phyloP scores from a whole-genome alignment of 208 protist species.

The Leishmania lainsoni region DNA sequence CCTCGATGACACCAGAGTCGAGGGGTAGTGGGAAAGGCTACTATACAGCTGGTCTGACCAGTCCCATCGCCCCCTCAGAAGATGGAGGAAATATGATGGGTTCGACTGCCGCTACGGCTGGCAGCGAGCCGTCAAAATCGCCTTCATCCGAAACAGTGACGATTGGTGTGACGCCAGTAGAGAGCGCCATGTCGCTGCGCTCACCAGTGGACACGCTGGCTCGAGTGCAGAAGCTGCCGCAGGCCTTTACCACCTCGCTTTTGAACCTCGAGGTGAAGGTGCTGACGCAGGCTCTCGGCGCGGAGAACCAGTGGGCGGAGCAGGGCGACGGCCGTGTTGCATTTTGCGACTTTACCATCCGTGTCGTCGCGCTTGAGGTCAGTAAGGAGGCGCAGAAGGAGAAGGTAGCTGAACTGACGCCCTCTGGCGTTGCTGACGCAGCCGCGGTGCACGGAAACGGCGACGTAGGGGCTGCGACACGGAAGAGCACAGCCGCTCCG shows the following conservation, averaged over 20 bases:
- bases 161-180: not conserved
- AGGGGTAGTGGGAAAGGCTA: not conserved
- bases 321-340: slow-evolving; percentile 61
- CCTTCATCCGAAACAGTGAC: not conserved
- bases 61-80: not conserved
- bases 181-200: not conserved
- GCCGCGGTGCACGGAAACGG: not conserved
- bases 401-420: not conserved
- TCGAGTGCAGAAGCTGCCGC: not conserved
- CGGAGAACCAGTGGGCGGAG: slow-evolving; percentile 75
- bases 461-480: not conserved
- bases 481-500: not conserved
- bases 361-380: slow-evolving; percentile 33
- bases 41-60: not conserved
- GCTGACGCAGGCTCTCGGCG: slow-evolving; percentile 68
- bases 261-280: slow-evolving; percentile 80
- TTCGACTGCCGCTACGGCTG: not conserved
- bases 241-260: slow-evolving; percentile 28
- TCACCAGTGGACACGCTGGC: not conserved
- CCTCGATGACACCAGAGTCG: not conserved
- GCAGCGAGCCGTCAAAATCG: not conserved
- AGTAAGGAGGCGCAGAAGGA: slow-evolving; percentile 8
- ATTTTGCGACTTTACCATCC: slow-evolving; percentile 70
- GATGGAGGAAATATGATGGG: not conserved
- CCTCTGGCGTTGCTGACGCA: not conserved